These are phyloP conservation scores for Plectranthus barbatus DNA, from an alignment of 257 asterid species.

Conservation along the genomic window DNA sequence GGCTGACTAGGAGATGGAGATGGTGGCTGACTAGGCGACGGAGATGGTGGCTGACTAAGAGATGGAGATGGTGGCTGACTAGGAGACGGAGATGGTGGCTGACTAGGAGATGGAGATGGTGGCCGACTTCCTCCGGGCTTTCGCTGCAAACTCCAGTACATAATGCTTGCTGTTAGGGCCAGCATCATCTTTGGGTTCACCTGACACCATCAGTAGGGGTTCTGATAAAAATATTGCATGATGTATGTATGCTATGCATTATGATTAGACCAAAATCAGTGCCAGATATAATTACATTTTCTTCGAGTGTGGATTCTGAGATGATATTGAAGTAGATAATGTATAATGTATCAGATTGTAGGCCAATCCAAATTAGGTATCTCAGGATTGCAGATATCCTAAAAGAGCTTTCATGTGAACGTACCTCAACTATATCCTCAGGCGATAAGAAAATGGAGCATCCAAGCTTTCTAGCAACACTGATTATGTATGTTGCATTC, in stretches of 20 bases:
- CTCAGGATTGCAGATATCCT: not conserved
- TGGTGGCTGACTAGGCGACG: too few relatives aligned
- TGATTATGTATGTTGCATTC: constrained; percentile 53
- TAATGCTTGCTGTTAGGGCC: constrained; percentile 71
- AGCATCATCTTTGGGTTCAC: constrained; percentile 85
- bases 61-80: too few relatives aligned
- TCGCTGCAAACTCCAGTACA: constrained; percentile 79
- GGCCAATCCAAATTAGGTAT: not conserved
- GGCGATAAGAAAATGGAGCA: constrained; percentile 56
- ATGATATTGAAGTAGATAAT: not conserved
- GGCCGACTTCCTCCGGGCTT: constrained; percentile 23
- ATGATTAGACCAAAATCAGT: not conserved
- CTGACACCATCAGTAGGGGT: constrained; percentile 21
- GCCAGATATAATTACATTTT: not conserved
- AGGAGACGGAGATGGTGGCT: too few relatives aligned
- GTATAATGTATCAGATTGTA: not conserved
- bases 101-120: too few relatives aligned
- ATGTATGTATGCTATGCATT: not conserved
- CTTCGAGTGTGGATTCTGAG: not conserved
- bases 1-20: too few relatives aligned
- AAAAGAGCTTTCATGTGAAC: not conserved
- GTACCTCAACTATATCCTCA: constrained; percentile 57
- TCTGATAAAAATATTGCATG: not conserved
- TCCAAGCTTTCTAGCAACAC: constrained; percentile 59
- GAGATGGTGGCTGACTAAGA: too few relatives aligned